These are phyloP conservation scores for Debaryomycetaceae sp. DNA, from an alignment of 1,139 yeast genomes.

Conservation along the genomic window DNA sequence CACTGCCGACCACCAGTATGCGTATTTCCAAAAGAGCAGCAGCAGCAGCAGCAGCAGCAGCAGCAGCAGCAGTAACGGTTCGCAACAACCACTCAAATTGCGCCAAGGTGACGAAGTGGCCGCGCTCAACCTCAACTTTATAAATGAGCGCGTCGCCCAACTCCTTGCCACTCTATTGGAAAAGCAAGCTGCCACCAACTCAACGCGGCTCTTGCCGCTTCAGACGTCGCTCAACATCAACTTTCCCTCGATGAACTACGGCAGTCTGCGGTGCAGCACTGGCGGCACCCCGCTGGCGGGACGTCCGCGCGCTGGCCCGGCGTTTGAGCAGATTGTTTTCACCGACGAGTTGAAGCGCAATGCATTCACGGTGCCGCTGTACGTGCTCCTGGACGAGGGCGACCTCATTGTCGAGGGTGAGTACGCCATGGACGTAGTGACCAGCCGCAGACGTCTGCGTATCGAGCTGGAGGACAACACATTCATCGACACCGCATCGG, in stretches of 20 bases:
- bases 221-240: conserved; percentile 21
- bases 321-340: conserved; percentile 10
- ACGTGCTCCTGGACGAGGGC: conserved; percentile 8
- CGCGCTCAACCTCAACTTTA: conserved; percentile 22
- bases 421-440: conserved; percentile 9
- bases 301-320: conserved; percentile 10
- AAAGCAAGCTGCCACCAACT: background rate
- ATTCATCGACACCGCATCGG: conserved; percentile 16
- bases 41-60: conserved; percentile 18
- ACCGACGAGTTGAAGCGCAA: conserved; percentile 3
- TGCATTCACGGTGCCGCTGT: conserved; percentile 10
- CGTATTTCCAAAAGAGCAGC: conserved; percentile 33
- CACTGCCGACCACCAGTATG: conserved; percentile 24
- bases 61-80: conserved; percentile 5
- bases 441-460: conserved; percentile 7
- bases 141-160: conserved; percentile 20
- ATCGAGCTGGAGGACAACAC: conserved; percentile 11
- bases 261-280: conserved; percentile 22
- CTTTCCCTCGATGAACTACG: conserved; percentile 30
- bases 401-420: conserved; percentile 10
- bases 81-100: conserved; percentile 8
- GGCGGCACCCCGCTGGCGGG: conserved; percentile 9
- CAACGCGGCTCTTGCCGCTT: conserved; percentile 4
- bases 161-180: conserved; percentile 13
- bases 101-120: conserved; percentile 21